Evolutionary conservation across 345 rosid species (phyloP), one percentile per base, ranked within the genome.

Genomic region (Noccaea caerulescens): DNA sequence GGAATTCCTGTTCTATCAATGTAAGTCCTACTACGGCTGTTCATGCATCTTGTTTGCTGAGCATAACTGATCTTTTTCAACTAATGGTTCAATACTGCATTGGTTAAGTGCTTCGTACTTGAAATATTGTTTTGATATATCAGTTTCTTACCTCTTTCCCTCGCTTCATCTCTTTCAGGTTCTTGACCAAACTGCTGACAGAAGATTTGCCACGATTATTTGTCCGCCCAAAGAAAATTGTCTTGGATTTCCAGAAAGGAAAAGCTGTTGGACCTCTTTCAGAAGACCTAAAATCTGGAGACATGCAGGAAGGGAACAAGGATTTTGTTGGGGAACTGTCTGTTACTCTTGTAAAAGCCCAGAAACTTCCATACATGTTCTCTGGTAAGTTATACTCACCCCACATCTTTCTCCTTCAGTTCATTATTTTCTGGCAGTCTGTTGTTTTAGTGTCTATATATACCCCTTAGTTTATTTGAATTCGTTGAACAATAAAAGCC

Each of bases 151-250:
- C 68, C 38, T 53, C 59, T 45, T 58, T 66, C 39, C 23, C 59
- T 69, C 1, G 61, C 58, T 76, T 52, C 45, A 30, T 49, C 66
- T 69, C 58, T 63, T 59, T 66, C 73, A 94, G 98, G 97, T 91
- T 94, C 82, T 85, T 94, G 85, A 91, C 75, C 42, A 91, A 94
- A 77, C 91, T 91, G 79, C 89, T 91, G 44, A 94, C 98, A 16
- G 97, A 79, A 82, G 98, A 94, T 82, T 77, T 91, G 88, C 99
- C 99, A 63, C 84, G 79, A 63, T 69, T 91, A 72, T 94, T 94
- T 84, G 98, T 91, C 63, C 96, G 97, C 33, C 99, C 99, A 67
- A 91, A 91, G 83, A 94, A 91, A 87, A 94, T 94, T 74, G 97
- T 94, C 68, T 82, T 94, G 84, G 99, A 94, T 85, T 94, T 91